These are phyloP conservation scores for Ligustrum vulgare DNA, from an alignment of 257 asterid genomes.

Conservation along the genomic window DNA sequence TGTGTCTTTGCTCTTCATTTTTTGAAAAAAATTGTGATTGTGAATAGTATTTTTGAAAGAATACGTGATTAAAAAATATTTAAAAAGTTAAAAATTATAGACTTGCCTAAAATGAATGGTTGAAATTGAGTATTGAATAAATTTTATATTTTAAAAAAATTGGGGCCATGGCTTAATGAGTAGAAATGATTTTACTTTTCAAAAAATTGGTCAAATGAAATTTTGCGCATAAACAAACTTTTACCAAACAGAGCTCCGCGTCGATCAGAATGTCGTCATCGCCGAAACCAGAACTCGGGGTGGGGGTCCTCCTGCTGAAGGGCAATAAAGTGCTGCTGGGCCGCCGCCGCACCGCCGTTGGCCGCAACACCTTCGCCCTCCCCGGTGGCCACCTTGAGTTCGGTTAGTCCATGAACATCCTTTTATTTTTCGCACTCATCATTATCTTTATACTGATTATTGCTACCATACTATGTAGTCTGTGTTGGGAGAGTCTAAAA, in stretches of 20 bases:
- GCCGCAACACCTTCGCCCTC: conserved; percentile 53
- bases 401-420: conserved; percentile 27
- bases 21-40: no score
- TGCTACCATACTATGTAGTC: neutral
- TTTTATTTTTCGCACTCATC: neutral
- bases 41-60: no score
- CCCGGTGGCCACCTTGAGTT: conserved; percentile 77
- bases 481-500: neutral
- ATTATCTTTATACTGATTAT: neutral
- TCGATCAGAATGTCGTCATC: neutral
- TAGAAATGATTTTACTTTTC: no score
- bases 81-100: no score
- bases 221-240: no score
- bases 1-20: no score
- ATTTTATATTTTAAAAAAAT: no score
- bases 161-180: no score
- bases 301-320: conserved; percentile 55
- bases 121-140: no score
- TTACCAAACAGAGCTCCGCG: neutral
- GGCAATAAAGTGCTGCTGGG: conserved; percentile 53
- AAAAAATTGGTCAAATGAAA: no score
- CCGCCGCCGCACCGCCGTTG: conserved; percentile 54
- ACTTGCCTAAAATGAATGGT: no score
- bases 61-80: no score
- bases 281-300: conserved; percentile 50